Percentiles rank a stretch among this genome's conserved stretches.
phyloP scores from a whole-genome alignment of 1,284 basidiomycete species.

The Cryptococcus hybrid region DNA sequence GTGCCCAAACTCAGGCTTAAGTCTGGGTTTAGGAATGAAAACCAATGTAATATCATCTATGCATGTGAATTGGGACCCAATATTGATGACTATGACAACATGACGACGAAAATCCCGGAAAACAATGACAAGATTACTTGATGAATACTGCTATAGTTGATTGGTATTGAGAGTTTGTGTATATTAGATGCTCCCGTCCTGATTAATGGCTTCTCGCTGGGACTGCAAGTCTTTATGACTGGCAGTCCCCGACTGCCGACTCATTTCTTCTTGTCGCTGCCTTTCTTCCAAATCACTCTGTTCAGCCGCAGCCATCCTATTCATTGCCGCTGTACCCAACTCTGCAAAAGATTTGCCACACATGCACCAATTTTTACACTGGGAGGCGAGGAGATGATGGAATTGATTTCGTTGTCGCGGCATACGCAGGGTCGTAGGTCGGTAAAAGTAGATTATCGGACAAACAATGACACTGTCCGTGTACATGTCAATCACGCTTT shows the following conservation, averaged over 20 bases:
- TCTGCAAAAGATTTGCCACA: conserved; percentile 38
- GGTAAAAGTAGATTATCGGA: not conserved
- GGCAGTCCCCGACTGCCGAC: not conserved
- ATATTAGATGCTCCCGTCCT: not conserved
- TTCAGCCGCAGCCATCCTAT: conserved; percentile 19
- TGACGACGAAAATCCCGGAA: no score
- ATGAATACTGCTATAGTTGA: not conserved
- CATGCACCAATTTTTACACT: conserved; percentile 19
- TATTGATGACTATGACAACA: no score
- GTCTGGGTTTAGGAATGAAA: not conserved
- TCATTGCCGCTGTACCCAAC: conserved; percentile 34
- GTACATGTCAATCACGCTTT: not conserved
- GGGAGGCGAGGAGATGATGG: not conserved
- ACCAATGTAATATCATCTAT: no score
- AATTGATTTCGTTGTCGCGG: not conserved
- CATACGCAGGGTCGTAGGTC: not conserved
- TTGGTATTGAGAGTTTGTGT: no score
- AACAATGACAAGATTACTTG: no score
- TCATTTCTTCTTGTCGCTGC: not conserved
- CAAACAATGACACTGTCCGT: not conserved
- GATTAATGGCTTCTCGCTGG: not conserved
- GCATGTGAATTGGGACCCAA: no score
- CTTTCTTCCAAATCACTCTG: conserved; percentile 16
- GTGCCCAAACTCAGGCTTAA: not conserved
- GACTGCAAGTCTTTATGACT: no score